Percentiles rank a stretch among this genome's conserved stretches.
Conservation (phyloP, 2,329 filamentous ascomycete species). For the Thielaviopsis musarum region DNA sequence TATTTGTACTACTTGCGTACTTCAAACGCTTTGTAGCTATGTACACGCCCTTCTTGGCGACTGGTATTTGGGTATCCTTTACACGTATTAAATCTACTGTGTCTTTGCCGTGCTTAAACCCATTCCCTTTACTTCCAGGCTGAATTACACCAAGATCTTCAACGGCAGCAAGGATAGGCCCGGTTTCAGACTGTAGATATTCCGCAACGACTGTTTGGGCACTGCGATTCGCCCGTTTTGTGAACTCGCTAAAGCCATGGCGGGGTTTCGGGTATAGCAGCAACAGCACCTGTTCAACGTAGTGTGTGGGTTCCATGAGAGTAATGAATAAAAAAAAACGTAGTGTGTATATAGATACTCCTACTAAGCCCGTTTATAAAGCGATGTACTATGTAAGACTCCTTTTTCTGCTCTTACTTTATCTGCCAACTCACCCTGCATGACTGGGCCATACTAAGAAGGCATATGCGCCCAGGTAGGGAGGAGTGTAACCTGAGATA, state of each 20-base stretch:
- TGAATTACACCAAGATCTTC: background rate
- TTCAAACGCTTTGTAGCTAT: too few relatives aligned
- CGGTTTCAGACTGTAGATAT: background rate
- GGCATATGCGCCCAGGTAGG: background rate
- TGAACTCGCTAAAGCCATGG: background rate
- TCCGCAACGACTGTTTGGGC: too few relatives aligned
- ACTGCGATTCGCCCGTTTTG: background rate
- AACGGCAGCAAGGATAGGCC: background rate
- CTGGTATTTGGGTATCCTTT: background rate
- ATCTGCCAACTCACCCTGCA: background rate
- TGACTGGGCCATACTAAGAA: background rate
- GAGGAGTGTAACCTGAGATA: background rate
- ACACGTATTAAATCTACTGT: background rate
- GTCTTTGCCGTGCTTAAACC: background rate
- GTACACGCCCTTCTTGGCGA: too few relatives aligned
- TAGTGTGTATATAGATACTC: background rate
- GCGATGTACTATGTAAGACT: background rate
- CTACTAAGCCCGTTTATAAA: background rate
- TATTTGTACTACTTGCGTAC: too few relatives aligned
- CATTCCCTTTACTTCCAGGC: background rate
- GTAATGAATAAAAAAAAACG: too few relatives aligned
- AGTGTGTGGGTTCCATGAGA: too few relatives aligned
- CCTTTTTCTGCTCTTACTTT: background rate
- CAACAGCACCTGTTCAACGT: too few relatives aligned
- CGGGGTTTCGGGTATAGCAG: too few relatives aligned